These are phyloP conservation scores for Penicillium sp. DNA, from an alignment of 2,329 filamentous ascomycete genomes.

Conservation along the genomic window DNA sequence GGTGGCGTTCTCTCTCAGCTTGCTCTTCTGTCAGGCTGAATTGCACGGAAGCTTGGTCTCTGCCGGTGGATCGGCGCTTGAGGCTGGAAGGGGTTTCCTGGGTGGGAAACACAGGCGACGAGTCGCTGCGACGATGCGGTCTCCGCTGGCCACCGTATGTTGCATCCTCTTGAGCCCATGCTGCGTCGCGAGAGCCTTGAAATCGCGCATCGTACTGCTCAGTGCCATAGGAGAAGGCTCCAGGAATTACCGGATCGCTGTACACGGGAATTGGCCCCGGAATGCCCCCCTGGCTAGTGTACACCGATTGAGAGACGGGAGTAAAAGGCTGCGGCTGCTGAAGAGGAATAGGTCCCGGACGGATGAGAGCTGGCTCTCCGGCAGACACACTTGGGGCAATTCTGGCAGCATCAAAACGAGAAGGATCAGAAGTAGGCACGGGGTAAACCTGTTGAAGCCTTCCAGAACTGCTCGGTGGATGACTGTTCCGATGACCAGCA, in stretches of 20 bases:
- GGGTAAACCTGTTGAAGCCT: conserved; percentile 61
- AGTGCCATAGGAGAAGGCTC: conserved; percentile 37
- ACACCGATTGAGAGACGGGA: conserved; percentile 67
- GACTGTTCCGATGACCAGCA: conserved; percentile 31
- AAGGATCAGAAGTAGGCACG: conserved; percentile 62
- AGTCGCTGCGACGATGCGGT: conserved; percentile 43
- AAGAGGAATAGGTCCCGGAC: conserved; percentile 63
- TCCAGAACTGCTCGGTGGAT: conserved; percentile 41
- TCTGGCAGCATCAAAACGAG: conserved; percentile 55
- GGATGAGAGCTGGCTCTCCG: conserved; percentile 34
- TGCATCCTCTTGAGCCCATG: conserved; percentile 10
- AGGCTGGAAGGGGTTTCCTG: conserved; percentile 26
- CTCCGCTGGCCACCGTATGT: conserved; percentile 13
- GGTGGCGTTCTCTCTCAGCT: conserved; percentile 46
- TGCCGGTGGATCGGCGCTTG: conserved; percentile 35
- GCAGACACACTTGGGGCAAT: conserved; percentile 25
- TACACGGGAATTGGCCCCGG: conserved; percentile 39
- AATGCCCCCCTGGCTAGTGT: conserved; percentile 46
- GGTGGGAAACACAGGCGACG: conserved; percentile 44
- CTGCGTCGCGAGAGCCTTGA: conserved; percentile 14
- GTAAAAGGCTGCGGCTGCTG: conserved; percentile 79
- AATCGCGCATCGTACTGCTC: conserved; percentile 19
- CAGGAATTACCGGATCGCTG: conserved; percentile 40
- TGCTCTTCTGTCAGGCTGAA: conserved; percentile 58
- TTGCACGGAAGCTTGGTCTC: conserved; percentile 49